Evolutionary conservation across 257 asterid genomes (phyloP), one percentile per base, ranked within the genome.

Genomic region (Fraxinus anomala): DNA sequence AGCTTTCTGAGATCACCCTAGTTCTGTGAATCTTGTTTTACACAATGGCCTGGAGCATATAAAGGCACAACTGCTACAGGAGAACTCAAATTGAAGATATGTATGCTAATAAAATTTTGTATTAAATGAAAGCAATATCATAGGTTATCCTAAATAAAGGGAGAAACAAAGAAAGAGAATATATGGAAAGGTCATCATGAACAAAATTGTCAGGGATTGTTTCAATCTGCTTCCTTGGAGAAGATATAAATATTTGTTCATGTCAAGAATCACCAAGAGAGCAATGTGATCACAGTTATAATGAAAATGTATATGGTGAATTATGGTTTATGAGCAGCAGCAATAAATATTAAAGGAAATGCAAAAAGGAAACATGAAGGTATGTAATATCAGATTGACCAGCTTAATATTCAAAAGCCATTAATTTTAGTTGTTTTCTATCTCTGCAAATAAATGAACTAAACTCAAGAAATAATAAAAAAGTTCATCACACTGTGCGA

Each of bases 1-100:
- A 76, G 76, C 21, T 56, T 79, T 49, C 59, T 24, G 13, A 68
- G 65, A 78, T 77, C 33, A 61, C 75, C 63, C 77, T 17, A 73
- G 65, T 77, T 75, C 73, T 49, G 70, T 70, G 23, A 61, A 34
- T 49, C 74, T 73, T 63, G 34, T 8, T 24, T 21, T 61, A 61
- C 26, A 16, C 16, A 61, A 24, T 10, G 17, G 14, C 68, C 30
- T 5, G 12, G 33, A 21, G 17, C 14, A 61, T 8, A 61, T n/a
- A 61, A 61, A 61, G 14, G 19, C 49, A 37, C 5, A 12, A 40
- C 47, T 56, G 47, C 10, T 65, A 59, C 70, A 61, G 9, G 28
- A 73, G 59, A 12, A 76, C 14, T 63, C 42, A 14, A 74, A 16
- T 42, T 30, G 24, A 63, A 26, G 24, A 12, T 0, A 56, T n/a